Percentiles rank a stretch among this genome's conserved stretches.
These are phyloP conservation scores for Pseudocercospora macadamiae DNA, from an alignment of 2,329 filamentous ascomycete genomes.

Conservation along the genomic window DNA sequence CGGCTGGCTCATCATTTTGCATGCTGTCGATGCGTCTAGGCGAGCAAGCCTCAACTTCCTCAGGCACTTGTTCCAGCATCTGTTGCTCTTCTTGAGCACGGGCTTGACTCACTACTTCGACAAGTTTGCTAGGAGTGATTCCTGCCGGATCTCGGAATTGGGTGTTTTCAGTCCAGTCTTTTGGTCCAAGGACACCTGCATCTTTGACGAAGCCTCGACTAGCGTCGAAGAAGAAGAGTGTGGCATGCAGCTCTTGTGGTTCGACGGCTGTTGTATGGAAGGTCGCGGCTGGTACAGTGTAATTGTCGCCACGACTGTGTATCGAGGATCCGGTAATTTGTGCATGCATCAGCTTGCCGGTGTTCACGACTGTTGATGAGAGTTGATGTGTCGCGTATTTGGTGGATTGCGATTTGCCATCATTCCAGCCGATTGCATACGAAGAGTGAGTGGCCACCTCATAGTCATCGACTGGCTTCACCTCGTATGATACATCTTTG, in stretches of 20 bases:
- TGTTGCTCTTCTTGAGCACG: neutral
- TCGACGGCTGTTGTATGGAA: constrained; percentile 39
- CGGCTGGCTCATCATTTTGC: neutral
- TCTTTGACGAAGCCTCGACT: constrained; percentile 37
- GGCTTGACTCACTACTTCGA: neutral
- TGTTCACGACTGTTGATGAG: constrained; percentile 10
- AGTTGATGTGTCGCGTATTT: constrained; percentile 16
- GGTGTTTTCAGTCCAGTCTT: constrained; percentile 21
- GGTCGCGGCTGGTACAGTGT: constrained; percentile 36
- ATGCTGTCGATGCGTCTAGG: neutral
- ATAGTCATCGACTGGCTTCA: constrained; percentile 25
- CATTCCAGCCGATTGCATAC: constrained; percentile 10
- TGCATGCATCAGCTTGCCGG: constrained; percentile 6
- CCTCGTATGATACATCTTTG: constrained; percentile 32
- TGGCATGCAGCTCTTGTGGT: constrained; percentile 39
- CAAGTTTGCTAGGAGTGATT: neutral
- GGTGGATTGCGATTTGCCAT: neutral
- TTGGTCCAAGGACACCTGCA: constrained; percentile 40
- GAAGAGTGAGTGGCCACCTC: constrained; percentile 13
- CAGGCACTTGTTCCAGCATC: neutral
- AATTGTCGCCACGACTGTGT: constrained; percentile 22
- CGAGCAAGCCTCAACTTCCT: neutral
- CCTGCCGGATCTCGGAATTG: constrained; percentile 3
- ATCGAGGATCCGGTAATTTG: neutral
- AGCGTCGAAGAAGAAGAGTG: constrained; percentile 44